These are phyloP conservation scores for Ceratobasidium sp. DNA, from an alignment of 1,284 basidiomycete species.

Conservation along the genomic window DNA sequence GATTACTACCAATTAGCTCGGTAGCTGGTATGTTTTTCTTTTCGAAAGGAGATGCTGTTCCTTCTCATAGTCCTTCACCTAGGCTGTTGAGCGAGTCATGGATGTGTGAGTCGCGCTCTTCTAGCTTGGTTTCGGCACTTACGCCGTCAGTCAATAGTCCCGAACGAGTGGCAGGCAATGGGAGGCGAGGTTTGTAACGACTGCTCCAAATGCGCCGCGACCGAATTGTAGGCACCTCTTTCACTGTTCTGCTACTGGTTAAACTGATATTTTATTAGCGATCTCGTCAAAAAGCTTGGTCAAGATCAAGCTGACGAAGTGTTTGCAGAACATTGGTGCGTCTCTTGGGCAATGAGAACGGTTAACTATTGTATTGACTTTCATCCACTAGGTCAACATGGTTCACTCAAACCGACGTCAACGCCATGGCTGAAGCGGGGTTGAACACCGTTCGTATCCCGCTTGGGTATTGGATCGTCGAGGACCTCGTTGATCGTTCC, in stretches of 20 bases:
- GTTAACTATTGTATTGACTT: no score
- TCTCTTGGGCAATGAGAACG: background rate
- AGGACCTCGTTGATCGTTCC: constrained; percentile 72
- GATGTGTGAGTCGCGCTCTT: constrained; percentile 61
- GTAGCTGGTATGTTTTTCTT: constrained; percentile 55
- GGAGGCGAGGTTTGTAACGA: constrained; percentile 69
- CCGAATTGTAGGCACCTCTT: constrained; percentile 66
- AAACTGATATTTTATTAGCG: background rate
- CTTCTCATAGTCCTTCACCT: background rate
- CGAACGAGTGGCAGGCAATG: constrained; percentile 74
- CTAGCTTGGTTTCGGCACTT: background rate
- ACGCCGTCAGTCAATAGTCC: constrained; percentile 54
- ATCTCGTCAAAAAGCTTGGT: constrained; percentile 65
- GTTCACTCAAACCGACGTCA: constrained; percentile 75
- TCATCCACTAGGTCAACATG: constrained; percentile 61
- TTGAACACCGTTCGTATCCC: constrained; percentile 83
- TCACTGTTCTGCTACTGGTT: background rate
- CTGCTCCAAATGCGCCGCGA: constrained; percentile 69
- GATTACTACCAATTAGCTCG: background rate
- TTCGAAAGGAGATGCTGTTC: constrained; percentile 53
- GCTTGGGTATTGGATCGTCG: constrained; percentile 84
- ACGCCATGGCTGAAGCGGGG: constrained; percentile 64
- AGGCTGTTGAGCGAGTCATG: constrained; percentile 75
- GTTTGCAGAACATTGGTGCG: constrained; percentile 76
- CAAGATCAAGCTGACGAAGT: constrained; percentile 67